These are phyloP conservation scores for Colletotrichum destructivum DNA, from an alignment of 2,329 filamentous ascomycete species.

Conservation along the genomic window DNA sequence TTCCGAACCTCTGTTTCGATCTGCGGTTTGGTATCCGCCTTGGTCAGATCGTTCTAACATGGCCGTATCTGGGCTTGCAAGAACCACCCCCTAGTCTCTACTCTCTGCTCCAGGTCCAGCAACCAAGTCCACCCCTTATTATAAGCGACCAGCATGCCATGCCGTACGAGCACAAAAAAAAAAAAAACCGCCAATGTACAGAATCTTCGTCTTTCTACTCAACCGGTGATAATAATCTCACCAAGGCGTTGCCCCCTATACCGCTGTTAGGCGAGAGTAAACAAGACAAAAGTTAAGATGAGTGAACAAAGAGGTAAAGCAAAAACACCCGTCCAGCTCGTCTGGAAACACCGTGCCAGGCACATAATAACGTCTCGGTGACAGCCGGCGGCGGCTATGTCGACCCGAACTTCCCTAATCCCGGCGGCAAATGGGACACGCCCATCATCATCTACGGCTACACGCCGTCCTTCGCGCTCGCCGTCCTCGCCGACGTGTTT, in stretches of 20 bases:
- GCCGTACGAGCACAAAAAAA: neutral
- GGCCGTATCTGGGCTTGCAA: neutral
- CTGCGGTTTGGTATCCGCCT: slow-evolving; percentile 5
- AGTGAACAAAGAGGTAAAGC: slow-evolving; percentile 33
- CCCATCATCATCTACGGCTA: slow-evolving; percentile 67
- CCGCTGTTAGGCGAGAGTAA: slow-evolving; percentile 32
- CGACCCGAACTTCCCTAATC: slow-evolving; percentile 67
- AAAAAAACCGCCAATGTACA: too few species aligned
- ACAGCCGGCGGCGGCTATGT: slow-evolving; percentile 55
- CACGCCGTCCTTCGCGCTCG: slow-evolving; percentile 62
- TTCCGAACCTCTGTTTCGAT: slow-evolving; percentile 32
- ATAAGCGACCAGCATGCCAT: neutral
- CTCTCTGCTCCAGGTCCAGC: neutral
- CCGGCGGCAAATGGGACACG: slow-evolving; percentile 61
- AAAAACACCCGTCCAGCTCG: slow-evolving; percentile 1
- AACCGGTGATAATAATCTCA: neutral
- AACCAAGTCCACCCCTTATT: neutral
- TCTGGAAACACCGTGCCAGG: rapidly evolving
- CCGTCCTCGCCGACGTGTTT: slow-evolving; percentile 58
- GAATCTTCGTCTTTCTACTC: too few species aligned
- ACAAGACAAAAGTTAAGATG: neutral
- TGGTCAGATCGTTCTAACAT: slow-evolving; percentile 8
- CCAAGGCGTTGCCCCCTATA: neutral
- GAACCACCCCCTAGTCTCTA: neutral
- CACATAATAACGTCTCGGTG: slow-evolving; percentile 37